Conservation (phyloP, 768 basidiomycete species). For the Kwoniella dendrophila region DNA sequence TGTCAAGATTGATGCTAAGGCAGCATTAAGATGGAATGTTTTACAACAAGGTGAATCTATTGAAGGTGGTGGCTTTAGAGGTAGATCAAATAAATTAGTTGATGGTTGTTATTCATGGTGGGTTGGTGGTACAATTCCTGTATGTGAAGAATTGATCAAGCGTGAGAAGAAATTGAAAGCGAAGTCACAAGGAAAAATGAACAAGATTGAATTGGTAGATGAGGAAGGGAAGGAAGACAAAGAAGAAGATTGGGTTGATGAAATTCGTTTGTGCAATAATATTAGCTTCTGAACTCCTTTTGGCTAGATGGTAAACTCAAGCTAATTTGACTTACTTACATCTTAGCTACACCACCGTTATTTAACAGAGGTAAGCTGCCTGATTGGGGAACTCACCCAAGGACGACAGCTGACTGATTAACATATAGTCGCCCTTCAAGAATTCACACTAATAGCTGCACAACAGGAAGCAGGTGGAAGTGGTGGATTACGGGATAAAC, state of each 20-base stretch:
- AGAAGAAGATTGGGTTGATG: constrained; percentile 68
- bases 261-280: constrained; percentile 68
- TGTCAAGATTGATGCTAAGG: constrained; percentile 64
- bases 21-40: constrained; percentile 76
- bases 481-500: constrained; percentile 91
- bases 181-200: constrained; percentile 11
- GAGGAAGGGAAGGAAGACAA: constrained; percentile 54
- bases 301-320: too few relatives aligned
- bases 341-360: constrained; percentile 34
- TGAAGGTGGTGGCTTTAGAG: constrained; percentile 89
- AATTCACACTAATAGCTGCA: constrained; percentile 81
- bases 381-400: constrained; percentile 1
- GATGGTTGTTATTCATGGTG: constrained; percentile 99
- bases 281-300: too few relatives aligned
- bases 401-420: constrained; percentile 1
- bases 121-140: constrained; percentile 84
- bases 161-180: constrained; percentile 26
- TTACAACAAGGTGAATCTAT: constrained; percentile 79
- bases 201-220: constrained; percentile 41
- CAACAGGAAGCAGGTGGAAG: constrained; percentile 66
- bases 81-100: constrained; percentile 95
- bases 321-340: background rate
- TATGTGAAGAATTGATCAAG: constrained; percentile 64
- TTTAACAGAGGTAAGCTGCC: constrained; percentile 47
- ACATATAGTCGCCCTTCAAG: constrained; percentile 68